Evolutionary conservation across 208 protist genomes (phyloP).

Genomic region (Porcisia deanei): DNA sequence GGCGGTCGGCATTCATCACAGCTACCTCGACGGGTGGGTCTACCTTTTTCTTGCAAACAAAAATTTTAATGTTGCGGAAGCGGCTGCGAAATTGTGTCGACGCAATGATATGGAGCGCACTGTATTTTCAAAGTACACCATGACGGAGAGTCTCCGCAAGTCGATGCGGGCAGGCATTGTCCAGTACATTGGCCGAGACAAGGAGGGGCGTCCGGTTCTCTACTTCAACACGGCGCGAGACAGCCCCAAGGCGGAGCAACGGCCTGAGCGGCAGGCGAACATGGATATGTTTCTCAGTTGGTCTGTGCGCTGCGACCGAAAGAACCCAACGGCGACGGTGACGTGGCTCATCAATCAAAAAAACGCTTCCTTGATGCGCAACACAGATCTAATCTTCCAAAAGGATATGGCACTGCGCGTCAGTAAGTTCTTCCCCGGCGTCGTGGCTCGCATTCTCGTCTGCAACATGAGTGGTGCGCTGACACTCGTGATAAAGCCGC

Average conservation of each 20-base stretch:
- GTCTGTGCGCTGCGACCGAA: slow-evolving; percentile 42
- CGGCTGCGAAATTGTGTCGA: slow-evolving; percentile 66
- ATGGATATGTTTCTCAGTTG: slow-evolving; percentile 84
- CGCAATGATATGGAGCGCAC: slow-evolving; percentile 61
- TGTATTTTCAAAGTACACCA: slow-evolving; percentile 53
- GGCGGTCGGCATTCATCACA: slow-evolving; percentile 45
- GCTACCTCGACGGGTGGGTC: slow-evolving; percentile 71
- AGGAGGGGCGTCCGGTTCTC: slow-evolving; percentile 45
- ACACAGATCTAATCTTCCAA: slow-evolving; percentile 76
- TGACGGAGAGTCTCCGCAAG: slow-evolving; percentile 48
- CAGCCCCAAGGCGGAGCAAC: slow-evolving; percentile 40
- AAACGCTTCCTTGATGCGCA: slow-evolving; percentile 61
- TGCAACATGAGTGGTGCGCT: slow-evolving; percentile 74
- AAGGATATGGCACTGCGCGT: slow-evolving; percentile 76
- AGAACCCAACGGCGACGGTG: slow-evolving; percentile 46
- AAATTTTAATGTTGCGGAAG: slow-evolving; percentile 71
- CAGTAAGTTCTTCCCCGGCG: slow-evolving; percentile 75
- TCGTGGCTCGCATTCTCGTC: slow-evolving; percentile 59
- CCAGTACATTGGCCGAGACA: slow-evolving; percentile 72
- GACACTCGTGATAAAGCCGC: slow-evolving; percentile 64
- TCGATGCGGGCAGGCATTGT: slow-evolving; percentile 74
- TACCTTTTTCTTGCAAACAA: slow-evolving; percentile 84
- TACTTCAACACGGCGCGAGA: slow-evolving; percentile 70
- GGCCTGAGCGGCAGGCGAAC: slow-evolving; percentile 57
- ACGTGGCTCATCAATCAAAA: slow-evolving; percentile 81